Base-by-base conservation (phyloP, 2,329 filamentous ascomycete genomes). In the Penicillium sp. region DNA sequence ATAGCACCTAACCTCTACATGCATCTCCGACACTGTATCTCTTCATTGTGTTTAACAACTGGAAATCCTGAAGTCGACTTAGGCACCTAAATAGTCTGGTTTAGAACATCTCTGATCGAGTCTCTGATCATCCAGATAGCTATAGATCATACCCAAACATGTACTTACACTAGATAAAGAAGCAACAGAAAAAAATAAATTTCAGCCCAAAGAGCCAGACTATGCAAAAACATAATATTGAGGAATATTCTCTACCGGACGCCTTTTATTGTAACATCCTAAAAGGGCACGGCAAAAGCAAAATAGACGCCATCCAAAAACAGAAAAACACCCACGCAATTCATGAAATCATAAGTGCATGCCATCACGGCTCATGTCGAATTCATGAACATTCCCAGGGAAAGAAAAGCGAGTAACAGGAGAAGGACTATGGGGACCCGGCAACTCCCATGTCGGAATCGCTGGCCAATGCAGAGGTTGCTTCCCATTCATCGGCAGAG, bases 401-500 rank as follows among this genome's bases (percentile, higher is more conserved):
- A 41, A 14, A 20, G 14, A 35, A 38, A 49, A 32, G 43, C 14
- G 10, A 27, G 20, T 23, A 24, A 31, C 18, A 32, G 20, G 11
- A 35, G 20, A 42, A 31, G 26, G 11, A 44, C 61, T 50, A 71
- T 28, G 69, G 69, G 37, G 67, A 66, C 14, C 62, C 65, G 22
- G 58, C 59, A 20, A 70, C 45, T 14, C 68, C 69, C 52, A 68
- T 57, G 24, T 72, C 69, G 3, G 69, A 71, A 50, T 71, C 69
- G 44, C 67, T 71, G 35, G 61, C 66, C 50, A 71, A 59, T 38
- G 61, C 60, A 16, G 69, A 72, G 40, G 70, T 65, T 42, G 68
- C 67, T 40, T 71, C 69, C 69, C 69, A 72, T 49, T 68, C 66
- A 50, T 72, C 69, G 58, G 64, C 51, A 49, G 65, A 70, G 55